phyloP scores from a whole-genome alignment of 441 rosid species.

The Flueggea neowawraea region DNA sequence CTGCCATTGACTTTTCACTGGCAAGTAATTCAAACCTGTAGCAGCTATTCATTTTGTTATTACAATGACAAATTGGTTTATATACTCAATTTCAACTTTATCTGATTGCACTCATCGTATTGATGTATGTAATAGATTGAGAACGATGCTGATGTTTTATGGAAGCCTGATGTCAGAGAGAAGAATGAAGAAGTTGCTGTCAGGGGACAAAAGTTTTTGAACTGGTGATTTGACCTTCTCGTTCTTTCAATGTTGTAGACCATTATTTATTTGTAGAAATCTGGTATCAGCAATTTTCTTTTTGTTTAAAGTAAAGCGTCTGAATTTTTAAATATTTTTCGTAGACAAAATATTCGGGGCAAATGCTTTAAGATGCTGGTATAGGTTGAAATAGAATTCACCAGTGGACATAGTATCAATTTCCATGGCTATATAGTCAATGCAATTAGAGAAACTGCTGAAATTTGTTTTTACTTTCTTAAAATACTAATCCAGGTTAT shows the following conservation, averaged over 20 bases:
- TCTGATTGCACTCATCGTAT: slow-evolving; percentile 8
- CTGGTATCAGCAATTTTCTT: too few species aligned
- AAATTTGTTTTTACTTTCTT: slow-evolving; percentile 1
- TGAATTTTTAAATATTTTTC: too few species aligned
- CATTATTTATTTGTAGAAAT: too few species aligned
- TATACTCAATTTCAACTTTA: neutral
- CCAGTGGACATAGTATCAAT: too few species aligned
- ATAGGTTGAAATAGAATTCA: too few species aligned
- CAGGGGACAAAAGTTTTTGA: slow-evolving; percentile 74
- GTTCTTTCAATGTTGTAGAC: neutral
- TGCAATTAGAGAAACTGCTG: neutral
- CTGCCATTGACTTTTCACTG: slow-evolving; percentile 84
- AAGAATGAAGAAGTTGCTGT: slow-evolving; percentile 62
- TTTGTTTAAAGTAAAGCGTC: too few species aligned
- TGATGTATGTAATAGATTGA: slow-evolving; percentile 46
- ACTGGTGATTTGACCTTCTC: slow-evolving; percentile 42
- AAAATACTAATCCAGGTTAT: slow-evolving; percentile 49
- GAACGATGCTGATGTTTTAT: slow-evolving; percentile 57
- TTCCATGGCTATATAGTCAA: neutral
- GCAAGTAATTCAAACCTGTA: slow-evolving; percentile 28
- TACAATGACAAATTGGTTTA: neutral
- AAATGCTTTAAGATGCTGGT: too few species aligned
- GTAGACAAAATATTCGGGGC: too few species aligned
- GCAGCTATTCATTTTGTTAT: neutral
- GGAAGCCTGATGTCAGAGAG: slow-evolving; percentile 74